Evolutionary conservation across 1,139 yeast species (phyloP).

Genomic region (Protomyces macrosporus): DNA sequence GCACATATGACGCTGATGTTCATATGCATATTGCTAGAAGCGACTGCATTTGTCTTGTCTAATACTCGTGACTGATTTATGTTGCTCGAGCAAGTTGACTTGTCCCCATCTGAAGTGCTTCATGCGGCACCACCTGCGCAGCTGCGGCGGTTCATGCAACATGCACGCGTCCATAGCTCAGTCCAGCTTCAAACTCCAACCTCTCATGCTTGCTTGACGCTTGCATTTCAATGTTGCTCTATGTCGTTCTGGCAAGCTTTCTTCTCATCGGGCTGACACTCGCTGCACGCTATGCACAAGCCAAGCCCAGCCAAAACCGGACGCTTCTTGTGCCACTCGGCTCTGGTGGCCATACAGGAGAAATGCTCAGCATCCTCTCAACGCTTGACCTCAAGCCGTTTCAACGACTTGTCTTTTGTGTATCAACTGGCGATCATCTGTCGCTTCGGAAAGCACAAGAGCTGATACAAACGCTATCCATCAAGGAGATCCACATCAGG

Average conservation of each 20-base stretch:
- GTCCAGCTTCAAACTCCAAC: too few relatives aligned
- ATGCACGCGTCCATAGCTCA: too few relatives aligned
- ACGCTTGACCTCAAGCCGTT: conserved; percentile 11
- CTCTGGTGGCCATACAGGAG: conserved; percentile 30
- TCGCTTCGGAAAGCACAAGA: conserved; percentile 19
- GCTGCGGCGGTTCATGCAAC: too few relatives aligned
- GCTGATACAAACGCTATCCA: background rate
- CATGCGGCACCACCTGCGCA: too few relatives aligned
- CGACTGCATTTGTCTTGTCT: too few relatives aligned
- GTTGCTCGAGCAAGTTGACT: too few relatives aligned
- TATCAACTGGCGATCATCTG: conserved; percentile 29
- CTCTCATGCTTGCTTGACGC: too few relatives aligned
- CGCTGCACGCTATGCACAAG: background rate
- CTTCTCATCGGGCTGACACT: background rate
- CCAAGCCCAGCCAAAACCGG: background rate
- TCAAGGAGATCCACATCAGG: conserved; percentile 31
- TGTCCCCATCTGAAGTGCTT: too few relatives aligned
- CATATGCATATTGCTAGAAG: too few relatives aligned
- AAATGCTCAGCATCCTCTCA: conserved; percentile 27
- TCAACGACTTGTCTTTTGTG: conserved; percentile 23
- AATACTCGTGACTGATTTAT: too few relatives aligned
- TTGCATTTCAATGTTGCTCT: background rate
- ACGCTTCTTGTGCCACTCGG: conserved; percentile 24
- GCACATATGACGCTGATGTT: too few relatives aligned
- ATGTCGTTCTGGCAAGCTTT: background rate